Evolutionary conservation across 495 filamentous ascomycete species (phyloP), one percentile per base, ranked within the genome.

Genomic region (Penicillium malachiteum): DNA sequence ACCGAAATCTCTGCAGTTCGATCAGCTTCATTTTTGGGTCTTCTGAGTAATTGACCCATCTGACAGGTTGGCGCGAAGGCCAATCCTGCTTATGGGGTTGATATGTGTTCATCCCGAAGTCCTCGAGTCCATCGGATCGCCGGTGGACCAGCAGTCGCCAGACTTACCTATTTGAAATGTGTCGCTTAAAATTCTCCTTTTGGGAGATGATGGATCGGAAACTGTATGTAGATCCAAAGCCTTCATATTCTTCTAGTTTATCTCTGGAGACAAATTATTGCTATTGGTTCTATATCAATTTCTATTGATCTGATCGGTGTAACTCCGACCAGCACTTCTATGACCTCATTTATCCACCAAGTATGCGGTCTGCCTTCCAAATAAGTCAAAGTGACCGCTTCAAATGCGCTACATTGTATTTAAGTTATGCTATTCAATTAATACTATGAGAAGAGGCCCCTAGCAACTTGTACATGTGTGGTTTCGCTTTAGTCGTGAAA

Each of bases 1-100:
- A 13, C 59, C 59, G 55, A 62, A 33, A 46, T 41, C 42, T 42
- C n/a, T 32, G 14, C 16, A 33, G 9, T 55, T 48, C 33, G 32
- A 17, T 43, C 26, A 34, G 35, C 43, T 48, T 55, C 37, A 40
- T 43, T 40, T 46, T 30, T 58, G 14, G 16, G 41, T 45, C 21
- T 37, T 6, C 12, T 46, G 21, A 16, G 30, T 31, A 12, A 17
- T 31, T 32, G 50, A 39, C 52, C 34, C 30, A 41, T 47, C 21
- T 57, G 42, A 31, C 14, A 32, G 16, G 32, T 17, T 53, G n/a
- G n/a, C 4, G 1, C 21, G 4, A 26, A 4, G 21, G 21, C 4
- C 21, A 26, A 26, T 26, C 21, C 21, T 26, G 21, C 21, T 26
- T 26, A 26, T 1, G 21, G 2, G 21, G 21, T 26, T 26, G 21